Conservation (phyloP, 345 rosid genomes). For the Triadica sebifera region DNA sequence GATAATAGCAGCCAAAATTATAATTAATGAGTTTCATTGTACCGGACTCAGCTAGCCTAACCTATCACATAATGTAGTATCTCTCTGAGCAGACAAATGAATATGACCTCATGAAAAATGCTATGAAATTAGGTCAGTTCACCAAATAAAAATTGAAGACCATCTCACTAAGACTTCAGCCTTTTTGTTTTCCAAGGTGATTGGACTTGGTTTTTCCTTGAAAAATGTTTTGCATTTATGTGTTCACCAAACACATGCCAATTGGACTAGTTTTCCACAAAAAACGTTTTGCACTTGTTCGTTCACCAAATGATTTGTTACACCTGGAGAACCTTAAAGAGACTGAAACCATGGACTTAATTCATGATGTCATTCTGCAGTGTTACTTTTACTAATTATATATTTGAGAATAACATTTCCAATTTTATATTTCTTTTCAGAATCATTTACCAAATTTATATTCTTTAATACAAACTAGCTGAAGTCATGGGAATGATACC, state of each 20-base stretch:
- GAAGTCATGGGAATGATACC: slow-evolving; percentile 38
- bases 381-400: not conserved
- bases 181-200: not conserved
- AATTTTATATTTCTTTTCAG: not conserved
- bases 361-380: not conserved
- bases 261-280: not conserved
- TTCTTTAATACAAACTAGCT: not conserved
- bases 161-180: not conserved
- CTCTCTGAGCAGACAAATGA: not conserved
- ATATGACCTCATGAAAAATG: not conserved
- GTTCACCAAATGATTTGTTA: not conserved
- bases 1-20: not conserved
- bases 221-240: not conserved
- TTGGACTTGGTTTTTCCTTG: not conserved
- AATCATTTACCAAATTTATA: no score
- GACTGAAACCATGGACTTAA: not conserved
- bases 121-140: not conserved
- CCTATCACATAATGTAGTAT: not conserved
- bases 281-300: not conserved
- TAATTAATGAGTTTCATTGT: not conserved
- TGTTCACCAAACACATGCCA: not conserved
- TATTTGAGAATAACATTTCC: not conserved
- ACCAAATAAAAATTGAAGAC: not conserved
- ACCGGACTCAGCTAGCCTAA: not conserved
- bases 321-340: not conserved